Base-by-base conservation (phyloP, 306 rosid genomes). In the Fragaria vesca region DNA sequence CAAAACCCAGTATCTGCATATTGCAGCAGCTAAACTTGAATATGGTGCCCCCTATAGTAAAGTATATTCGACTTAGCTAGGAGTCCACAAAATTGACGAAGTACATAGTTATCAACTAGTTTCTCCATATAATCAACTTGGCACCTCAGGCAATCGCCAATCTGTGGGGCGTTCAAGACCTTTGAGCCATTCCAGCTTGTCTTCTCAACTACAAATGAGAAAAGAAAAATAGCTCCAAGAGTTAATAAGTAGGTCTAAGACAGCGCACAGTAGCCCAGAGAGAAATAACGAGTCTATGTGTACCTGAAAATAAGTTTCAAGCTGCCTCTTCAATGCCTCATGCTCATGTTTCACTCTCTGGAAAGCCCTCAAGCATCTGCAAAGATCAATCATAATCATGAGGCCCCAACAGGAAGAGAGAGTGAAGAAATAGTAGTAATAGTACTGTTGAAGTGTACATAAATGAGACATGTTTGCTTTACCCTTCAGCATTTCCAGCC, bases 231-330 rank as follows among this genome's bases (percentile, higher is more conserved):
- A 38, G 13, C 8, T 17, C 4, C 18, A 9, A 16, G 36, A 24
- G 20, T 40, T 71, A 13, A 0, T 28, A 45, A 45, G 12, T 28
- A 32, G 2, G 2, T n/a, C 13, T 10, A 15, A 17, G 46, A 63
- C 51, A 45, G 50, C 17, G 36, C 15, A 62, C 68, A 62, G n/a
- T 4, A 57, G 26, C 36, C 8, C 13, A 32, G 34, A 21, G 40
- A 61, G 30, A 51, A 57, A 48, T 71, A 65, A 55, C 34, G 71
- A 61, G 52, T 15, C 63, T 48, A 77, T 17, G 20, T 8, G 58
- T 79, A 82, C 96, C 97, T 90, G 84, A 76, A 92, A 88, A 77
- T 90, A 92, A 70, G 88, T 67, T 65, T 90, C 89, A 20, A 92
- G 97, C 80, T 86, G 82, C 75, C 69, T 81, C 86, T 79, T 92